phyloP scores from a whole-genome alignment of 2,329 filamentous ascomycete genomes.

The Knufia petricola region DNA sequence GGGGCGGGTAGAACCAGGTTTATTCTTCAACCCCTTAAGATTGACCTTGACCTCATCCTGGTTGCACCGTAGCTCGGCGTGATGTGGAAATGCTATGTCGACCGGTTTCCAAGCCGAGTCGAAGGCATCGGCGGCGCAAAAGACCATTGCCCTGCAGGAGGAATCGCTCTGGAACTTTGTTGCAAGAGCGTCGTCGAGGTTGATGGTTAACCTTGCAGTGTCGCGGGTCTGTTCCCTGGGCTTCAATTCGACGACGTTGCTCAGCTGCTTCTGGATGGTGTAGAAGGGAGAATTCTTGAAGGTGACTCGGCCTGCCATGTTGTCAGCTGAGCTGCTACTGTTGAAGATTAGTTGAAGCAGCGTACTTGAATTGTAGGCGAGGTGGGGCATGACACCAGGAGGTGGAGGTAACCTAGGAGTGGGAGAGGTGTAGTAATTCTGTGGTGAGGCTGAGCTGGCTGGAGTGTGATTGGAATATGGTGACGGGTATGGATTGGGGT shows the following conservation, averaged over 20 bases:
- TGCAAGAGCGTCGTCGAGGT: conserved; percentile 45
- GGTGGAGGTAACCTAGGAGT: conserved; percentile 10
- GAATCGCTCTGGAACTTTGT: conserved; percentile 50
- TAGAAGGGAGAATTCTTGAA: conserved; percentile 85
- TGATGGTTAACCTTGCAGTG: conserved; percentile 49
- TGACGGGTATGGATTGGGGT: conserved; percentile 14
- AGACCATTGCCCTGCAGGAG: conserved; percentile 67
- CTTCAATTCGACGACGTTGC: conserved; percentile 59
- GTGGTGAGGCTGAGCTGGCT: conserved; percentile 19
- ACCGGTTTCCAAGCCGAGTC: conserved; percentile 46
- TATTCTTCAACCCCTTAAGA: conserved; percentile 87
- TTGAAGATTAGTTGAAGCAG: neutral
- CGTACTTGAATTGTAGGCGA: conserved; percentile 12
- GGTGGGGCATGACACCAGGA: conserved; percentile 11
- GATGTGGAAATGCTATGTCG: conserved; percentile 81
- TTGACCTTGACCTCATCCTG: conserved; percentile 84
- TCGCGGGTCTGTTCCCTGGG: conserved; percentile 52
- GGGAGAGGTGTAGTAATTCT: conserved; percentile 14
- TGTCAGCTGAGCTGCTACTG: conserved; percentile 13
- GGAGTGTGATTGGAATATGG: conserved; percentile 21
- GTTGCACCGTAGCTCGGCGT: conserved; percentile 88
- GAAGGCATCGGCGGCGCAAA: conserved; percentile 56
- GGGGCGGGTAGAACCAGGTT: conserved; percentile 85
- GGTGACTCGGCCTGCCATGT: conserved; percentile 33
- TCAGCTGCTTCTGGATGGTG: conserved; percentile 55